These are phyloP conservation scores for Ophiostoma piceae DNA, from an alignment of 2,329 filamentous ascomycete genomes.

Conservation along the genomic window DNA sequence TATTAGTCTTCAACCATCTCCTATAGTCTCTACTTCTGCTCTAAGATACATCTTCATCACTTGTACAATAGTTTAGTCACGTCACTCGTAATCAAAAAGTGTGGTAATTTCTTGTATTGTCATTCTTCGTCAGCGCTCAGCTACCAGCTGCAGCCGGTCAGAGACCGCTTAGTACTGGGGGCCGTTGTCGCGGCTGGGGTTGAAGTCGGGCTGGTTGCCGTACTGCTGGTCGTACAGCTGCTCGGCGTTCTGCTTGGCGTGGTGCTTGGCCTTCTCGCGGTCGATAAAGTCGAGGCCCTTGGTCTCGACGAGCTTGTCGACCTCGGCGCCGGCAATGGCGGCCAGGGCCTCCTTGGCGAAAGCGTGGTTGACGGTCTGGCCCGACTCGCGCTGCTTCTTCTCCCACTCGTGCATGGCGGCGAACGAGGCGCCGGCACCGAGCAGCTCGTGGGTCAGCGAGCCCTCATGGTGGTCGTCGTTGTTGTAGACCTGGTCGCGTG, in stretches of 20 bases:
- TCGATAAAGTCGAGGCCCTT: conserved; percentile 60
- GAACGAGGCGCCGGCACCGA: conserved; percentile 72
- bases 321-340: conserved; percentile 66
- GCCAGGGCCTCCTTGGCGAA: conserved; percentile 75
- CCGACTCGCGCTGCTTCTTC: conserved; percentile 65
- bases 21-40: too few relatives aligned
- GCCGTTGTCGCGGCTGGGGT: conserved; percentile 37
- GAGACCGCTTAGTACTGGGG: conserved; percentile 19
- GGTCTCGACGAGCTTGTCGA: conserved; percentile 69
- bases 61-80: too few relatives aligned
- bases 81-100: neutral
- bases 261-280: conserved; percentile 52
- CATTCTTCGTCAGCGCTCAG: neutral
- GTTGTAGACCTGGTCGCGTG: conserved; percentile 43
- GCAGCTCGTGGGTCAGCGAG: conserved; percentile 64
- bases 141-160: neutral
- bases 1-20: too few relatives aligned
- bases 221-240: conserved; percentile 61
- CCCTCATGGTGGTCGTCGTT: conserved; percentile 47
- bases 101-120: neutral
- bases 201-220: conserved; percentile 46
- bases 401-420: conserved; percentile 76
- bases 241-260: conserved; percentile 54
- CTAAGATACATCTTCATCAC: too few relatives aligned
- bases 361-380: conserved; percentile 64